These are phyloP conservation scores for Cryphonectria nitschkei DNA, from an alignment of 2,329 filamentous ascomycete species.

Conservation along the genomic window DNA sequence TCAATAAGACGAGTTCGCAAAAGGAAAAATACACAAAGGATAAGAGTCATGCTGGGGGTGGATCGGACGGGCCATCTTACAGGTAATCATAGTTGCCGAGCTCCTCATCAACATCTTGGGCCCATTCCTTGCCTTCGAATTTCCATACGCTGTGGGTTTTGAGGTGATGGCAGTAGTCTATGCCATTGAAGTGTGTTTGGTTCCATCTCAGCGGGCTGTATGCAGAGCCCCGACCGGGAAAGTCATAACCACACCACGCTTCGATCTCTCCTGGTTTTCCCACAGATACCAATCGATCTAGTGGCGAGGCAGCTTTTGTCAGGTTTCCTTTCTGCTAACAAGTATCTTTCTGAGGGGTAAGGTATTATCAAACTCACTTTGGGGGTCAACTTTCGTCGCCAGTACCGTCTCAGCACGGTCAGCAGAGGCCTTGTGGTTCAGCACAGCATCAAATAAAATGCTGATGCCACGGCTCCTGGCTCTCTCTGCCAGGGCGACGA, in stretches of 20 bases:
- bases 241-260: slow-evolving; percentile 70
- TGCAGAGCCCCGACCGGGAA: slow-evolving; percentile 60
- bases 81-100: slow-evolving; percentile 63
- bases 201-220: slow-evolving; percentile 68
- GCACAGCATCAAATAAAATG: slow-evolving; percentile 70
- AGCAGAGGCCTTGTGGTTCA: slow-evolving; percentile 73
- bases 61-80: slow-evolving; percentile 29
- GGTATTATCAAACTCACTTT: slow-evolving; percentile 37
- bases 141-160: slow-evolving; percentile 67
- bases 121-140: slow-evolving; percentile 67
- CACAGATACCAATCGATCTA: slow-evolving; percentile 58
- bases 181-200: slow-evolving; percentile 69
- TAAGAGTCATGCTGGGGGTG: not conserved
- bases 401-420: slow-evolving; percentile 63
- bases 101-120: slow-evolving; percentile 56
- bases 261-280: slow-evolving; percentile 64
- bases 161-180: slow-evolving; percentile 63
- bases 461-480: slow-evolving; percentile 59
- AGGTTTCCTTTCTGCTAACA: not conserved
- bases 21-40: not conserved
- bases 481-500: slow-evolving; percentile 54
- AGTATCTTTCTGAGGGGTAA: too few species aligned
- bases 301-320: slow-evolving; percentile 3
- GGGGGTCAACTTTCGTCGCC: slow-evolving; percentile 63
- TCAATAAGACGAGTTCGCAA: not conserved